Percentiles rank a stretch among this genome's conserved stretches.
Conservation (phyloP, 805 yeast species). For the Torulaspora microellipsoides region DNA sequence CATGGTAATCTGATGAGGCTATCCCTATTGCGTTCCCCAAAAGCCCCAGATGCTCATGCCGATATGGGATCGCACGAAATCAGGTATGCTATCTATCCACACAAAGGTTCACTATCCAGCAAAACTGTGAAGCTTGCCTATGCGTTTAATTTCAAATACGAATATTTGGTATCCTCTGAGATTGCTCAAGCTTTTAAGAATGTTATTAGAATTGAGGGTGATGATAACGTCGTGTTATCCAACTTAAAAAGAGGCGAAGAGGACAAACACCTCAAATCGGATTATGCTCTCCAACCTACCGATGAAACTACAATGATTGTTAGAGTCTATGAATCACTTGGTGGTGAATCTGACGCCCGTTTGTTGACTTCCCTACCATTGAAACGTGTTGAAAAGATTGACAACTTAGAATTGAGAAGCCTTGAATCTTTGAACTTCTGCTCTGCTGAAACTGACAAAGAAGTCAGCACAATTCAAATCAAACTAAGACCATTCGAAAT, state of each 20-base stretch:
- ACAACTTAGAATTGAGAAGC: conserved; percentile 51
- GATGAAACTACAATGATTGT: conserved; percentile 54
- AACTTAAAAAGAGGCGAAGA: conserved; percentile 85
- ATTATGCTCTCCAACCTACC: conserved; percentile 42
- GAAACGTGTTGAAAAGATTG: conserved; percentile 48
- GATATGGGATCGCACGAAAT: conserved; percentile 87
- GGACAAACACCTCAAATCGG: conserved; percentile 51
- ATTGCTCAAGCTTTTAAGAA: conserved; percentile 23
- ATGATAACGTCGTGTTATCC: conserved; percentile 59
- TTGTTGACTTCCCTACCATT: conserved; percentile 46
- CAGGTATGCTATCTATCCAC: conserved; percentile 82
- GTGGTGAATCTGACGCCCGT: conserved; percentile 62
- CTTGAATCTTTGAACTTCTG: conserved; percentile 38
- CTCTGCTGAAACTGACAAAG: conserved; percentile 33
- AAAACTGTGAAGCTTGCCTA: conserved; percentile 71
- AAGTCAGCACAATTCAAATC: conserved; percentile 37
- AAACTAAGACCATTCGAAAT: conserved; percentile 73
- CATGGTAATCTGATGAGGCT: conserved; percentile 91
- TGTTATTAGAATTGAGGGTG: conserved; percentile 42
- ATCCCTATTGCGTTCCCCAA: conserved; percentile 83
- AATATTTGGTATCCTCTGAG: conserved; percentile 19
- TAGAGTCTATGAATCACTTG: conserved; percentile 82
- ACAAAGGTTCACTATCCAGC: conserved; percentile 57
- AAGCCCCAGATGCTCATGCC: conserved; percentile 90
- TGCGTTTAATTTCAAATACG: conserved; percentile 62